Percentiles rank a stretch among this genome's conserved stretches.
These are phyloP conservation scores for Cladorrhinum sp. DNA, from an alignment of 2,329 filamentous ascomycete genomes.

Conservation along the genomic window DNA sequence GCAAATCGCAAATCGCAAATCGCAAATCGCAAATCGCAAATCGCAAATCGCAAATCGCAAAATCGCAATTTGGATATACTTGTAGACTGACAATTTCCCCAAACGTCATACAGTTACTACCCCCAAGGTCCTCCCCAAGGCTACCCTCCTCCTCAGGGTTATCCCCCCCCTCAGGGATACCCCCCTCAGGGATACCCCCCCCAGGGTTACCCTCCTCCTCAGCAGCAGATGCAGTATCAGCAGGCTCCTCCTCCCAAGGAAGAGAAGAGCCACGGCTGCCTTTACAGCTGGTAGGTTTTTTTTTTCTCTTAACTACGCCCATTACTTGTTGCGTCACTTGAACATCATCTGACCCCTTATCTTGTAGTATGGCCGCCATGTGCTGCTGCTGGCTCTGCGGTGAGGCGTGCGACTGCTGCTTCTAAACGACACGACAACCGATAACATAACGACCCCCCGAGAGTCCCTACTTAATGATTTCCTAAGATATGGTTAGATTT, in stretches of 20 bases:
- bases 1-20: neutral
- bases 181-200: slow-evolving; percentile 6
- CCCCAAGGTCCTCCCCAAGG: slow-evolving; percentile 6
- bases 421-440: slow-evolving; percentile 9
- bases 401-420: slow-evolving; percentile 43
- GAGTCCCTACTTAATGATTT: neutral
- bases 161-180: slow-evolving; percentile 14
- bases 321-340: neutral
- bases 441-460: neutral
- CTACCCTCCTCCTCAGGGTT: slow-evolving; percentile 12
- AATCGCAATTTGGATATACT: no score
- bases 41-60: neutral
- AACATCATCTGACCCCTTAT: neutral
- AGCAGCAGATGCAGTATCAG: slow-evolving; percentile 35
- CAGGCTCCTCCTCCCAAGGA: slow-evolving; percentile 34
- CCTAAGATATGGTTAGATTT: no score
- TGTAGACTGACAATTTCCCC: neutral
- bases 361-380: slow-evolving; percentile 37
- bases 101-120: slow-evolving; percentile 1
- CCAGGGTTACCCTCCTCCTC: slow-evolving; percentile 18
- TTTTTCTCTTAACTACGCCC: no score
- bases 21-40: neutral
- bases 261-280: slow-evolving; percentile 42
- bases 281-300: slow-evolving; percentile 37
- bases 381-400: slow-evolving; percentile 46